Conservation (phyloP, 352 stramenopile species). For the Peronospora belbahrii region DNA sequence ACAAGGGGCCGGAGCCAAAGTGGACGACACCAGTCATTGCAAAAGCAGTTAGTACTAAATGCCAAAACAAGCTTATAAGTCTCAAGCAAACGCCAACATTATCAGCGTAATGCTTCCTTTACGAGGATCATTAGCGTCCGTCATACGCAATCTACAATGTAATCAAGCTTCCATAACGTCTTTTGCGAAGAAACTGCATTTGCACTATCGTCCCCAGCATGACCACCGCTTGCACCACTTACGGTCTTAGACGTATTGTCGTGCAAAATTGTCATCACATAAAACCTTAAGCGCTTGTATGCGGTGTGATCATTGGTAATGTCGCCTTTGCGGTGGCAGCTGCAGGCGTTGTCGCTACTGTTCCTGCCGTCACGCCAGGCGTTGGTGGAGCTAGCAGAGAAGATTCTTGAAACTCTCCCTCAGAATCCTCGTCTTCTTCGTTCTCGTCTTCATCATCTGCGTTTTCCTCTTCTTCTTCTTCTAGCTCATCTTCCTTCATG, state of each 20-base stretch:
- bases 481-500: slow-evolving; percentile 4
- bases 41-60: no score
- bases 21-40: no score
- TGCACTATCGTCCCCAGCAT: neutral
- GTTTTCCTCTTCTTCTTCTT: slow-evolving; percentile 1
- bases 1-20: no score
- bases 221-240: neutral
- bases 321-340: slow-evolving; percentile 3
- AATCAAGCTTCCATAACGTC: no score
- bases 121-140: no score
- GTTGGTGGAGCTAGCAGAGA: slow-evolving; percentile 9
- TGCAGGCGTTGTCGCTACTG: slow-evolving; percentile 14
- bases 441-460: slow-evolving; percentile 4
- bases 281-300: neutral
- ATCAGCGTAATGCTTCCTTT: no score
- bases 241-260: neutral
- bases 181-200: neutral
- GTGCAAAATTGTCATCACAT: neutral
- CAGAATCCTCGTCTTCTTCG: neutral
- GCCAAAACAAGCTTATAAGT: no score
- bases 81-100: no score
- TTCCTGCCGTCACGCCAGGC: slow-evolving; percentile 7
- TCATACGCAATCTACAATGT: no score
- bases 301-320: neutral
- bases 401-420: slow-evolving; percentile 1